Percentiles rank a stretch among this genome's conserved stretches.
These are phyloP conservation scores for Phytopythium montanum DNA, from an alignment of 352 stramenopile genomes.

Conservation along the genomic window DNA sequence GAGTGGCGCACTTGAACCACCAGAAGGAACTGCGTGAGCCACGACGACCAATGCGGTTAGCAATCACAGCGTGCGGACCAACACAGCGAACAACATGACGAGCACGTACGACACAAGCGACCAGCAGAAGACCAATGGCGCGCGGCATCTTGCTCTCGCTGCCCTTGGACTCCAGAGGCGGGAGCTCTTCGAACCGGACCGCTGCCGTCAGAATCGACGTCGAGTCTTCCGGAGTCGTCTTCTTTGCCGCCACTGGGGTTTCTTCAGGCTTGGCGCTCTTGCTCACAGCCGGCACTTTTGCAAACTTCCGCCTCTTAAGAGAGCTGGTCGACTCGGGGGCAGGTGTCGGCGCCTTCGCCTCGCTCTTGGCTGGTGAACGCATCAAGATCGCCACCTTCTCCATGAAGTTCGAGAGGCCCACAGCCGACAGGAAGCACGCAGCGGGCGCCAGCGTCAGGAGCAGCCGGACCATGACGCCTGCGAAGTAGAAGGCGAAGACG, in stretches of 20 bases:
- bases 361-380: background rate
- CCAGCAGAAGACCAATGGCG: slow-evolving; percentile 35
- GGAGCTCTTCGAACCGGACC: slow-evolving; percentile 21
- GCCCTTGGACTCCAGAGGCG: slow-evolving; percentile 1
- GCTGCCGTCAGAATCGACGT: slow-evolving; percentile 15
- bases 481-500: slow-evolving; percentile 91
- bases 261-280: slow-evolving; percentile 1
- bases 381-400: slow-evolving; percentile 29
- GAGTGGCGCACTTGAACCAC: slow-evolving; percentile 63
- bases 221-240: background rate
- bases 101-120: slow-evolving; percentile 55
- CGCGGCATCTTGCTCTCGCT: slow-evolving; percentile 15
- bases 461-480: slow-evolving; percentile 91
- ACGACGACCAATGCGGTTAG: slow-evolving; percentile 5
- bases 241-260: background rate
- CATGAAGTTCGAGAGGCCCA: slow-evolving; percentile 74
- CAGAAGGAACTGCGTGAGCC: slow-evolving; percentile 46
- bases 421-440: slow-evolving; percentile 85
- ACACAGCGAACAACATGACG: background rate
- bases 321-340: background rate
- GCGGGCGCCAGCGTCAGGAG: slow-evolving; percentile 89
- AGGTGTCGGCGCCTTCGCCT: background rate
- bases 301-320: slow-evolving; percentile 7
- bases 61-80: slow-evolving; percentile 1
- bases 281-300: slow-evolving; percentile 6